Evolutionary conservation across 768 basidiomycete genomes (phyloP), one percentile per base, ranked within the genome.

Genomic region (Boletus edulis): DNA sequence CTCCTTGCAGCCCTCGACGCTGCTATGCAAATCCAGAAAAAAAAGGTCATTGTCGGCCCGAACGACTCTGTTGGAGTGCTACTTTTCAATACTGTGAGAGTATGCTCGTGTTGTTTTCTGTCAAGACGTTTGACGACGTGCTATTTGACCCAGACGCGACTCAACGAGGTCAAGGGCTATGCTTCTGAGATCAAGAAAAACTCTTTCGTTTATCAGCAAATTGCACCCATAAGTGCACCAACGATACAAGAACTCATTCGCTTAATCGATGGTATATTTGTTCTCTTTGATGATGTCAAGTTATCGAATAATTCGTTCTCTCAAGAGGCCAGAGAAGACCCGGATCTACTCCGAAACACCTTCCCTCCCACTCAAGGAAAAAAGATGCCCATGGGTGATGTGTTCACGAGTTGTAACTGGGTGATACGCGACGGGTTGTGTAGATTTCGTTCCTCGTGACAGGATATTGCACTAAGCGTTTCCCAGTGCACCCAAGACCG

Each of bases 321-420:
- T 56, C 41, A 61, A 94, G 89, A 81, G 63, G 79, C 82, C 40
- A 80, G 84, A 29, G 82, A 87, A 50, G 79, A 91, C 68, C 84
- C 82, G 1, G 73, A 73, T 15, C 78, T 76, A 39, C 74, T 90
- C 38, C 72, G 70, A 49, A 78, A 76, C 11, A 75, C 73, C n/a
- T 94, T 89, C 67, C 86, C 84, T 40, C 91, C 85, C 1, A 59
- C 84, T 35, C 73, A 75, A 34, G 83, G 78, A 50, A 72, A 71
- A 24, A 79, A 81, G 50, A 80, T 90, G 20, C 83, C 94, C 0
- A 84, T 95, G 73, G 91, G 91, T 17, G 92, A 94, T 59, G 89
- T 95, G 0, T 90, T 98, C 68, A 91, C 86, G 0, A 89, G 88
- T 58, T 94, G 93, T 62, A 95, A 93, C 58, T 89, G 87, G 84